Evolutionary conservation across 176 grass and related monocot species (phyloP), one percentile per base, ranked within the genome.

Genomic region (Oryza punctata): DNA sequence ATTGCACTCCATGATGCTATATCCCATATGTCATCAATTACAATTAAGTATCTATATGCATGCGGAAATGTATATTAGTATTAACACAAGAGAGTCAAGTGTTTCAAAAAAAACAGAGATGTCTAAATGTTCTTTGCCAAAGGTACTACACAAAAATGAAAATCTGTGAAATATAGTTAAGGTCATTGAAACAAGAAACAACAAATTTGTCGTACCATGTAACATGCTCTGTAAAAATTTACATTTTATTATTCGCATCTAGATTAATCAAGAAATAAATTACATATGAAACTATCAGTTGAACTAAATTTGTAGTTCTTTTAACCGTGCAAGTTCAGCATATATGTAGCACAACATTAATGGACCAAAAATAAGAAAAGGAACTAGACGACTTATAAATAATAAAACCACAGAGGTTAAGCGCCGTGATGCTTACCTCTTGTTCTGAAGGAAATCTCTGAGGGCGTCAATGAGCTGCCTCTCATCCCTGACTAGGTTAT

Each of bases 1-100:
- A 70, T 70, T 13, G 23, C 23, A 23, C 23, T 5, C 68, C 68
- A 70, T 70, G 68, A 70, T 70, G 37, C 0, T 23, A 70, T 43
- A 33, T 41, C n/a, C 67, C 69, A 71, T 44, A 71, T 45, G n/a
- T 71, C 69, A 1, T 71, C 69, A 25, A 71, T 71, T 7, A 71
- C 69, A 26, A 71, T 44, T 10, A 71, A 12, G 69, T 71, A 71
- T 38, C 69, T 71, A 40, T 6, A 9, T 1, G 12, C 10, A 37
- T 23, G 41, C 0, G 35, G 21, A 6, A 69, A 69, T 12, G 11
- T 40, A 24, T 10, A 1, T 1, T 2, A 43, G 3, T 32, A 32
- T 32, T 13, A 24, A 70, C 12, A 70, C 18, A 40, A 32, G 4
- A 19, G n/a, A 43, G 37, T 70, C 41, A 70, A 23, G 35, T 70